Evolutionary conservation across 2,329 filamentous ascomycete genomes (phyloP).

Genomic region (Cordyceps farinosa): DNA sequence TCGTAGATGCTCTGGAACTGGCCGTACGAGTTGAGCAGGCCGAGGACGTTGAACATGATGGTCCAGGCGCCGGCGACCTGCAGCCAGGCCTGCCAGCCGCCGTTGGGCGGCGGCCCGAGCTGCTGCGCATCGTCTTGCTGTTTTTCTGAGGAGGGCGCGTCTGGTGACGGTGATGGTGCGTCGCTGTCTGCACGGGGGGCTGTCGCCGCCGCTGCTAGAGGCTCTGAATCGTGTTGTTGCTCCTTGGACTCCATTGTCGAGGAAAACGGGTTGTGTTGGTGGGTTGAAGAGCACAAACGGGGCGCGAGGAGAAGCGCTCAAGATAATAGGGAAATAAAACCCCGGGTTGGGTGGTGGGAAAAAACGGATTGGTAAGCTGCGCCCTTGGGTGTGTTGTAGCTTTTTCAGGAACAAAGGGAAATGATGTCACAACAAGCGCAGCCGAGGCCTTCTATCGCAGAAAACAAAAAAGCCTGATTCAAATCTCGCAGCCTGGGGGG

Average conservation of each 20-base stretch:
- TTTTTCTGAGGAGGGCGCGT: background rate
- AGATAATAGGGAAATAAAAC: background rate
- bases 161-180: background rate
- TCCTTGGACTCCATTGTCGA: background rate
- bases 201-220: too few relatives aligned
- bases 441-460: too few relatives aligned
- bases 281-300: background rate
- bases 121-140: background rate
- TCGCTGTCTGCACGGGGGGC: background rate
- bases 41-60: conserved; percentile 41
- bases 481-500: too few relatives aligned
- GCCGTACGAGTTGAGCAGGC: conserved; percentile 45
- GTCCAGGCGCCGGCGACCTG: conserved; percentile 40
- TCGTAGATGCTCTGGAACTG: conserved; percentile 44
- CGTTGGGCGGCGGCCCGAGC: conserved; percentile 25
- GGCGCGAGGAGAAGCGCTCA: background rate
- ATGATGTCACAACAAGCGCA: too few relatives aligned
- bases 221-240: background rate
- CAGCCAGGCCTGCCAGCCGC: conserved; percentile 31
- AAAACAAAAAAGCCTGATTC: too few relatives aligned
- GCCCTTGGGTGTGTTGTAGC: background rate
- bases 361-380: background rate
- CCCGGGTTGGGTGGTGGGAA: background rate
- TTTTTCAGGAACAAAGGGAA: too few relatives aligned
- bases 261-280: background rate